Percentiles rank a stretch among this genome's conserved stretches.
These are phyloP conservation scores for Globisporangium recalcitrans DNA, from an alignment of 352 stramenopile species.

Conservation along the genomic window DNA sequence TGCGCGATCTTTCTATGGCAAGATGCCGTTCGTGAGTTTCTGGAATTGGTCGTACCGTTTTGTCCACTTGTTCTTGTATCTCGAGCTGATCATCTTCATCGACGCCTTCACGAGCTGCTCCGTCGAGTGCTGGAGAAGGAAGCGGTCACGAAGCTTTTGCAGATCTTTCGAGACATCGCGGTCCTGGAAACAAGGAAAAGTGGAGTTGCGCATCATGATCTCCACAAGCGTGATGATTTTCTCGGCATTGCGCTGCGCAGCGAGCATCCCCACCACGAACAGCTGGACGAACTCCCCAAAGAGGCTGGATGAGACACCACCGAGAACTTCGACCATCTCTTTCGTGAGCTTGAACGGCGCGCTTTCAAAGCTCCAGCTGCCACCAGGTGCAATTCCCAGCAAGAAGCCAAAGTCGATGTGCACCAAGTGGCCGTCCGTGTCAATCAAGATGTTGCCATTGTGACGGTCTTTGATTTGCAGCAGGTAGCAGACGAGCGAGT, in stretches of 20 bases:
- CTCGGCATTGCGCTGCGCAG: slow-evolving; percentile 50
- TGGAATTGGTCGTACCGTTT: slow-evolving; percentile 94
- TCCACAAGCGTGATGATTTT: slow-evolving; percentile 65
- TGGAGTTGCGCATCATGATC: slow-evolving; percentile 84
- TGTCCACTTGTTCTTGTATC: slow-evolving; percentile 91
- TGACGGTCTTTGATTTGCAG: slow-evolving; percentile 93
- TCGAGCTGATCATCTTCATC: slow-evolving; percentile 88
- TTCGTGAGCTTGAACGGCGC: slow-evolving; percentile 95
- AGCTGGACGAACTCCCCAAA: slow-evolving; percentile 75
- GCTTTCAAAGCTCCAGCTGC: slow-evolving; percentile 90
- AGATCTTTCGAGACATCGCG: slow-evolving; percentile 87
- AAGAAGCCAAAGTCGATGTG: slow-evolving; percentile 98
- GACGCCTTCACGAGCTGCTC: slow-evolving; percentile 67
- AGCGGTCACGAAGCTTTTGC: slow-evolving; percentile 65
- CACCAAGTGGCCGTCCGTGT: slow-evolving; percentile 85
- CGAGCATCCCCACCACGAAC: slow-evolving; percentile 46
- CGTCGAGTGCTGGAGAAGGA: slow-evolving; percentile 46
- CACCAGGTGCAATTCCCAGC: slow-evolving; percentile 91
- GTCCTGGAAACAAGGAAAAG: slow-evolving; percentile 70
- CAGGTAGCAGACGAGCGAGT: slow-evolving; percentile 80
- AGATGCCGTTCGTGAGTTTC: slow-evolving; percentile 87
- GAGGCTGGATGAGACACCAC: slow-evolving; percentile 41
- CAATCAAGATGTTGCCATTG: slow-evolving; percentile 96
- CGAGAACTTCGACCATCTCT: slow-evolving; percentile 93
- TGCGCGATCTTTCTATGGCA: slow-evolving; percentile 33